These are phyloP conservation scores for Nakaseomyces kungkrabaensis DNA, from an alignment of 1,139 yeast genomes.

Conservation along the genomic window DNA sequence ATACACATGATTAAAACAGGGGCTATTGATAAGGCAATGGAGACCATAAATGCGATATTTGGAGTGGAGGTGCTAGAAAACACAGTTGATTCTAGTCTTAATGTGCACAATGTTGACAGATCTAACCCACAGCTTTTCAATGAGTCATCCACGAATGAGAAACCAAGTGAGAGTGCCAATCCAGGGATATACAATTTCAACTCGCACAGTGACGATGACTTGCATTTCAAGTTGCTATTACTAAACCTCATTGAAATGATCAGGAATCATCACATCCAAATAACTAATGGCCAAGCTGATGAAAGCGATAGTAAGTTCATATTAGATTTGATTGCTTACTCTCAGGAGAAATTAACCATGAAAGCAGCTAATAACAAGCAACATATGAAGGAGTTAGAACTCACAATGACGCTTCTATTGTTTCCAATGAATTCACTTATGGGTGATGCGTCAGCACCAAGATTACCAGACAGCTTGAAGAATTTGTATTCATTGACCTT, in stretches of 20 bases:
- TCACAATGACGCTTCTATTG: constrained; percentile 56
- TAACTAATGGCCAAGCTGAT: constrained; percentile 7
- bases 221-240: constrained; percentile 55
- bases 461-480: constrained; percentile 45
- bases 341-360: constrained; percentile 48
- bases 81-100: constrained; percentile 1
- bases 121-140: not conserved
- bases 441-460: constrained; percentile 25
- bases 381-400: constrained; percentile 53
- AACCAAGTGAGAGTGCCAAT: constrained; percentile 3
- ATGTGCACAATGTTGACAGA: constrained; percentile 2
- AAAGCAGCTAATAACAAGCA: constrained; percentile 43
- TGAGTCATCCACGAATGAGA: not conserved
- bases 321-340: constrained; percentile 47
- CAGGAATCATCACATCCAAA: constrained; percentile 35
- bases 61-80: constrained; percentile 22
- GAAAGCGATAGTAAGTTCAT: constrained; percentile 37
- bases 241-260: constrained; percentile 58
- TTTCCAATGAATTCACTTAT: constrained; percentile 36
- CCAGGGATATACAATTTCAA: constrained; percentile 2
- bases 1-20: constrained; percentile 23
- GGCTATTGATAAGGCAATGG: constrained; percentile 21
- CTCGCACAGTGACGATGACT: constrained; percentile 19
- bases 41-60: constrained; percentile 18
- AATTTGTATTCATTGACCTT: constrained; percentile 44